Conservation (phyloP, 495 filamentous ascomycete genomes). For the Hapsidospora chrysogenum region DNA sequence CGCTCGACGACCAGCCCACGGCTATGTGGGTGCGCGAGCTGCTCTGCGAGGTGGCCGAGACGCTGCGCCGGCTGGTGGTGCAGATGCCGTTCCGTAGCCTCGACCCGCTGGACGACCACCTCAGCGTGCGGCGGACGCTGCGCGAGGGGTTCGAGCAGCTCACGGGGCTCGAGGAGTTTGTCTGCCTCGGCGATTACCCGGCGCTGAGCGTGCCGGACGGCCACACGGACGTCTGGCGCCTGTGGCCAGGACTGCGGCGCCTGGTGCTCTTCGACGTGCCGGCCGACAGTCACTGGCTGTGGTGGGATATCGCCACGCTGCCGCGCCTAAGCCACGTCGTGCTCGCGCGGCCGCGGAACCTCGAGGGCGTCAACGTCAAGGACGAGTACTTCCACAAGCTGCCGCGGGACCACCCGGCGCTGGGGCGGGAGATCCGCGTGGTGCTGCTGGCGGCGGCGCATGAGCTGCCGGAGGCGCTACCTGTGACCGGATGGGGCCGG, state of each 20-base stretch:
- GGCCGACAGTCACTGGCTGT: slow-evolving; percentile 10
- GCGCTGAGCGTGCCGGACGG: slow-evolving; percentile 4
- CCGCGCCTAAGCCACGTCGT: slow-evolving; percentile 14
- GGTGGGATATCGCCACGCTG: slow-evolving; percentile 10
- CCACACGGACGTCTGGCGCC: slow-evolving; percentile 14
- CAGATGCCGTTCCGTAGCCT: slow-evolving; percentile 9
- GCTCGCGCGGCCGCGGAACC: slow-evolving; percentile 14
- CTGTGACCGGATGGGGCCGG: background rate
- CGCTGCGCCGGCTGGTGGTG: slow-evolving; percentile 8
- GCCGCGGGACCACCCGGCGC: background rate
- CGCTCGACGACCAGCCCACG: slow-evolving; percentile 5
- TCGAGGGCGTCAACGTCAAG: slow-evolving; percentile 7
- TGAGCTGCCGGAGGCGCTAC: slow-evolving; percentile 1
- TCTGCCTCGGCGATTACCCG: slow-evolving; percentile 8
- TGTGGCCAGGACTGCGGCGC: slow-evolving; percentile 13
- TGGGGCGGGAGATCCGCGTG: slow-evolving; percentile 2
- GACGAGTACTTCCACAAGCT: slow-evolving; percentile 6
- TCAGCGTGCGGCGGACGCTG: slow-evolving; percentile 8
- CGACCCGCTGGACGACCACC: slow-evolving; percentile 7
- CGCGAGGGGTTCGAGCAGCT: slow-evolving; percentile 14
- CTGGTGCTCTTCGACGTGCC: slow-evolving; percentile 18
- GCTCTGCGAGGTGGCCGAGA: slow-evolving; percentile 7
- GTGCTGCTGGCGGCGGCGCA: slow-evolving; percentile 5
- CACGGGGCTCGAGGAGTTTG: slow-evolving; percentile 15
- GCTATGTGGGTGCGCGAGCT: slow-evolving; percentile 5